Evolutionary conservation across 2,329 filamentous ascomycete genomes (phyloP), one percentile per base, ranked within the genome.

Genomic region (Curvularia hawaiiensis): DNA sequence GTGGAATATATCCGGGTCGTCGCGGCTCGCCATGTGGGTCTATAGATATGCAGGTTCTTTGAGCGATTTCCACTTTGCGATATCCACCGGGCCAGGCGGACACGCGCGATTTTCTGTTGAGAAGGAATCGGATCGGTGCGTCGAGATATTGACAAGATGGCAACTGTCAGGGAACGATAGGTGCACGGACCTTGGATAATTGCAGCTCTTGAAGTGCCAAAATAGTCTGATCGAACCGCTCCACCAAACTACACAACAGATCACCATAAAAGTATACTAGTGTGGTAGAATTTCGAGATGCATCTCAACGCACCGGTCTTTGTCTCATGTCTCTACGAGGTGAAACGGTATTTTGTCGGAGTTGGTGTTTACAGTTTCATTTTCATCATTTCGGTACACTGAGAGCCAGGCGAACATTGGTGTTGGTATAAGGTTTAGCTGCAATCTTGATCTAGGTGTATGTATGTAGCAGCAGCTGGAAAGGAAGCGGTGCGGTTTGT

Each of bases 11-110:
- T 22, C 7, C 22, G 44, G 44, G 44, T 46, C 28, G 12, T 38
- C 33, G 28, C 44, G 28, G 44, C 28, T 18, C 44, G 10, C 18
- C n/a, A 30, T 10, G 30, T 28, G 44, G 43, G 28, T 33, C 44
- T 46, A 33, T 33, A 20, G 44, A 46, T 46, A 46, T 46, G 44
- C 44, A 46, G 44, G 44, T 46, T 18, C 26, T 46, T 20, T 31
- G 10, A 16, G 44, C 8, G 6, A 16, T 46, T 46, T 16, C 28
- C 44, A 33, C 44, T 35, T 35, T 46, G 44, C 28, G 28, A 46
- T 46, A 46, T 4, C 44, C n/a, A 46, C 44, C 5, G 12, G 22
- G 18, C 28, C 9, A 30, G 44, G n/a, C 18, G 31, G 33, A 10
- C 33, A 35, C 1, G 4, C 20, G 18, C 7, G 44, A 10, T 20